Base-by-base conservation (phyloP, 805 yeast genomes). In the Maudiozyma bulderi region DNA sequence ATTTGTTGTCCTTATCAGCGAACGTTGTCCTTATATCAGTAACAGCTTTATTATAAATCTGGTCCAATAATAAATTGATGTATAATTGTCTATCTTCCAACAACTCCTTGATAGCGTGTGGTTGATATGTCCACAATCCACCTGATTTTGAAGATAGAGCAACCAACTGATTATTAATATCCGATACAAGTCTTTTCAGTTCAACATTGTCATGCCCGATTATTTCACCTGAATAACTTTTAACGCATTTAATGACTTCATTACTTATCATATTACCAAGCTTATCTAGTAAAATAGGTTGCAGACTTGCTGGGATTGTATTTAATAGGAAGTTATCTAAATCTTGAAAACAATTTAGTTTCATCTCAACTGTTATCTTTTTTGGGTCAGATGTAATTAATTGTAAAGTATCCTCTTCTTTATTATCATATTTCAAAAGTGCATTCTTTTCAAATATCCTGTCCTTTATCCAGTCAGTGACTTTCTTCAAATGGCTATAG, bases 181-280 rank as follows among this genome's bases (percentile, higher is more conserved):
- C 15, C 2, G 20, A n/a, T 5, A 57, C 43, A 31, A 39, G 38
- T 5, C 37, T 45, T 30, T 52, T 58, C 6, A 55, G 41, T 1
- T 44, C 15, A 4, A 47, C 8, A 20, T 54, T 52, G 13, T 52
- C 46, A 13, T 48, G 44, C n/a, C 54, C 52, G 15, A 57, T 52
- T 3, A 58, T 49, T n/a, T 38, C 10, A 10, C 52, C 55, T 2
- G 61, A 56, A 45, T 62, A 57, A 26, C 42, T 46, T 49, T 55
- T 60, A 8, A 62, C 51, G 20, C 54, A 51, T 42, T 58, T 64
- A 6, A 49, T 14, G n/a, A 64, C 40, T 50, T 64, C 67, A 11
- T 47, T 57, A 1, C 54, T 46, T 6, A 64, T 40, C 2, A 54
- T 33, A 20, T 50, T 45, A 6, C 67, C 64, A 8, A 61, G 35